Base-by-base conservation (phyloP, 1,139 yeast genomes). In the Scheffersomyces parashehatae region DNA sequence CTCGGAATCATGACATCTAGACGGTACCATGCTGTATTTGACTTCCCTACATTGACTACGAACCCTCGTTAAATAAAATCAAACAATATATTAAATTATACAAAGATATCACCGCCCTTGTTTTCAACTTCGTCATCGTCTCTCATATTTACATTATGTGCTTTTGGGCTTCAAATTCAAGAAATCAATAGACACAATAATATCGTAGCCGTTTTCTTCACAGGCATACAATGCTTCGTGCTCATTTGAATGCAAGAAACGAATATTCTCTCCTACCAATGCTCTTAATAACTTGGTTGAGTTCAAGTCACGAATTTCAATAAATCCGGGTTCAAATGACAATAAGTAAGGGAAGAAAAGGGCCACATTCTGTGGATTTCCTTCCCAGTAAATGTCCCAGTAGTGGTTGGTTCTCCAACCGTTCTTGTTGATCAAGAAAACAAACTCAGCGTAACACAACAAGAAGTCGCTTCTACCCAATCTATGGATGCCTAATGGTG, bases 381-480 rank as follows among this genome's bases (percentile, higher is more conserved):
- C 97, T 67, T 93, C 98, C 99, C 99, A 93, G 61, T 87, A 85
- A 43, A 93, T 85, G 54, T 91, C 85, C 95, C 97, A 91, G 41
- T 89, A 93, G 40, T 93, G 91, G 51, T 93, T 82, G 24, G 95
- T 85, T 58, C 97, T 79, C 99, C 99, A 93, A 29, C 99, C 99
- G 62, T 91, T 91, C 47, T 88, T 79, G 58, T 93, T 91, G 53
- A 93, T 95, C 66, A 88, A 89, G 65, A 93, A 93, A 39, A 97
- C 93, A 63, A 93, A 91, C 60, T 90, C 97, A 3, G 95, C 82
- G 61, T 90, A 93, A 62, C 91, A 85, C 47, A 93, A 76, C 57
- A 93, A 69, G 61, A 93, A 91, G 68, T 91, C 95, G 12, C 35
- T 31, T 46, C 85, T 83, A 49, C 95, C 95, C 48, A 93, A 81